phyloP scores from a whole-genome alignment of 371 early-diverging fungal genomes.

The Mortierella sp. region DNA sequence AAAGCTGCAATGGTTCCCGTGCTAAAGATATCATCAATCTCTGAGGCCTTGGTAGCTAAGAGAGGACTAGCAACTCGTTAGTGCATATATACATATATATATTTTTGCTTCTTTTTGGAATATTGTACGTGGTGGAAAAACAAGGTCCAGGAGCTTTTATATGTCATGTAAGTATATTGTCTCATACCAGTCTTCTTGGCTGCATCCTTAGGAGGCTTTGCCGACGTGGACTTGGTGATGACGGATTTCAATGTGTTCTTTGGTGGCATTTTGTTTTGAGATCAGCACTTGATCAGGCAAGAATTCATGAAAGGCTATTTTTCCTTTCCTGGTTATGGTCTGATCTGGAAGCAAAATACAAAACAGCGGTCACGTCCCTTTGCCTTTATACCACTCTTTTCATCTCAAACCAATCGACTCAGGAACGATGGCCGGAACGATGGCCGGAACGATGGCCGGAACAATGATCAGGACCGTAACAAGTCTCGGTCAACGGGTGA shows the following conservation, averaged over 20 bases:
- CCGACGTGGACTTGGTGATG: conserved; percentile 8
- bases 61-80: background rate
- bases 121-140: too few species aligned
- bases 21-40: conserved; percentile 53
- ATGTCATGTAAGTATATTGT: background rate
- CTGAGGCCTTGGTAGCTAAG: conserved; percentile 38
- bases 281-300: conserved; percentile 16
- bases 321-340: conserved; percentile 5
- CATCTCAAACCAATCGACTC: background rate
- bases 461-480: conserved; percentile 24
- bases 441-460: conserved; percentile 11
- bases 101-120: too few species aligned
- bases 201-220: conserved; percentile 16
- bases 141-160: too few species aligned
- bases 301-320: background rate
- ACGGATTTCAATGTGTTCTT: conserved; percentile 48
- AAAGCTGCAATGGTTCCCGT: conserved; percentile 32
- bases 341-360: conserved; percentile 1
- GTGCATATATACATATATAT: too few species aligned
- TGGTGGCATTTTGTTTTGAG: conserved; percentile 29
- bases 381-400: background rate
- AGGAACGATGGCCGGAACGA: too few species aligned
- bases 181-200: conserved; percentile 24
- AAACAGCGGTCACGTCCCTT: conserved; percentile 18
- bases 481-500: conserved; percentile 21